These are phyloP conservation scores for Hypoxylon sp. DNA, from an alignment of 2,329 filamentous ascomycete species.

Conservation along the genomic window DNA sequence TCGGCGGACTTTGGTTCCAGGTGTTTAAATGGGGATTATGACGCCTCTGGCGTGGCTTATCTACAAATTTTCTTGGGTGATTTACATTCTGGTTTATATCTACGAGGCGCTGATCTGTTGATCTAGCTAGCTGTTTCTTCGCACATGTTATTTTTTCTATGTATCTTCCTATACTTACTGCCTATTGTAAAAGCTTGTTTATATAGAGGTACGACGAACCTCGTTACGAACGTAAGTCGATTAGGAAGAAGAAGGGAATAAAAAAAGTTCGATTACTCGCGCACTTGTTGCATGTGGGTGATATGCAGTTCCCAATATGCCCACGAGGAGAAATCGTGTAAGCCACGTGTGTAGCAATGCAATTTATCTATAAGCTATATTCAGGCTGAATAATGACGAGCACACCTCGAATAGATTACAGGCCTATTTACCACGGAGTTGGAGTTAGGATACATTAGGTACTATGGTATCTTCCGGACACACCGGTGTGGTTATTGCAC, in stretches of 20 bases:
- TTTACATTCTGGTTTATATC: slow-evolving; percentile 12
- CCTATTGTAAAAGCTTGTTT: slow-evolving; percentile 21
- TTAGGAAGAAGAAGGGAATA: slow-evolving; percentile 12
- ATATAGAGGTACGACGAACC: slow-evolving; percentile 19
- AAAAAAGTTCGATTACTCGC: slow-evolving; percentile 8
- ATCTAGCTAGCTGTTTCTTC: slow-evolving; percentile 11
- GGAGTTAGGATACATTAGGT: slow-evolving; percentile 11
- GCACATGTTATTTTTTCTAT: slow-evolving; percentile 32
- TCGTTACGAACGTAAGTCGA: slow-evolving; percentile 16
- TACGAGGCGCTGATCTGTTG: slow-evolving; percentile 10
- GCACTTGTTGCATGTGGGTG: slow-evolving; percentile 8
- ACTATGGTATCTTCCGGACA: slow-evolving; percentile 5
- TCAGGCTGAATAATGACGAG: slow-evolving; percentile 37
- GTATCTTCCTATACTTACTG: slow-evolving; percentile 26
- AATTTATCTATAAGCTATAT: slow-evolving; percentile 9
- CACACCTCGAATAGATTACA: slow-evolving; percentile 32
- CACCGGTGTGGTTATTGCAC: slow-evolving; percentile 3
- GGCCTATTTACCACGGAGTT: slow-evolving; percentile 19
- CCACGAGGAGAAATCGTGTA: slow-evolving; percentile 16
- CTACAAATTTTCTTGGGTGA: slow-evolving; percentile 26
- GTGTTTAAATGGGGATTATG: slow-evolving; percentile 29
- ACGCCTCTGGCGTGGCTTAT: slow-evolving; percentile 22
- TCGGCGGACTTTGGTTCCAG: slow-evolving; percentile 28
- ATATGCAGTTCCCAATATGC: slow-evolving; percentile 18
- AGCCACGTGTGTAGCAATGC: slow-evolving; percentile 36